Base-by-base conservation (phyloP, 2,329 filamentous ascomycete genomes). In the Scedosporium minutisporum region DNA sequence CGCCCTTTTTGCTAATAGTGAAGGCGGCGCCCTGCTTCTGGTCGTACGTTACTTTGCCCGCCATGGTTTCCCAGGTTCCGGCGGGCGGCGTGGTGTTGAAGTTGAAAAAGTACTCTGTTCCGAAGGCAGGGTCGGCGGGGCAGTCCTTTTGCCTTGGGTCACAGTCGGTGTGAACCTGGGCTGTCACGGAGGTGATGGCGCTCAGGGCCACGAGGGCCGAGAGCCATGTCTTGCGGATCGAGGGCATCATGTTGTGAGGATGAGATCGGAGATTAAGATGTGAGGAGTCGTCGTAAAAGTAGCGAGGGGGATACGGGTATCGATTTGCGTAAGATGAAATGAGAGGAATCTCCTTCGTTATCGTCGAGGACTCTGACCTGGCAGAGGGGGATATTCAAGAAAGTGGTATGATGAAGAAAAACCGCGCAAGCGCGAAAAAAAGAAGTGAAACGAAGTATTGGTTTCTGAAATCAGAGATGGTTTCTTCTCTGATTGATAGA, bases 111-210 rank as follows among this genome's bases (percentile, higher is more conserved):
- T 87, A 80, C 38, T 80, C 72, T 61, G 84, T 84, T 63, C 87
- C 85, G 18, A 96, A 81, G 12, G 90, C 92, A 2, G 85, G 80
- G 72, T 95, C 83, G 48, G 85, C 73, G 1, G 89, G 85, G 72
- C 92, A 96, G 66, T 77, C 74, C 53, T 81, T 85, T 64, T 91
- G 82, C 69, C 88, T 80, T 4, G 93, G 93, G 71, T 96, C 87
- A 78, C 93, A 97, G 51, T 80, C 73, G 6, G 90, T 91, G 63
- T 76, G 85, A 38, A 92, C 91, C 74, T 97, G 93, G 58, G 88
- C 91, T 44, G 80, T 67, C 58, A 82, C 73, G 62, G 82, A 70
- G 9, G 78, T 62, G 63, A 82, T 68, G 63, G 75, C 71, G 61
- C 76, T 76, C 6, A 68, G 69, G 25, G 72, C 66, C 38, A 72